Percentiles rank a stretch among this genome's conserved stretches.
Evolutionary conservation across 2,329 filamentous ascomycete genomes (phyloP).

Genomic region (Colletotrichum cordylinicola): DNA sequence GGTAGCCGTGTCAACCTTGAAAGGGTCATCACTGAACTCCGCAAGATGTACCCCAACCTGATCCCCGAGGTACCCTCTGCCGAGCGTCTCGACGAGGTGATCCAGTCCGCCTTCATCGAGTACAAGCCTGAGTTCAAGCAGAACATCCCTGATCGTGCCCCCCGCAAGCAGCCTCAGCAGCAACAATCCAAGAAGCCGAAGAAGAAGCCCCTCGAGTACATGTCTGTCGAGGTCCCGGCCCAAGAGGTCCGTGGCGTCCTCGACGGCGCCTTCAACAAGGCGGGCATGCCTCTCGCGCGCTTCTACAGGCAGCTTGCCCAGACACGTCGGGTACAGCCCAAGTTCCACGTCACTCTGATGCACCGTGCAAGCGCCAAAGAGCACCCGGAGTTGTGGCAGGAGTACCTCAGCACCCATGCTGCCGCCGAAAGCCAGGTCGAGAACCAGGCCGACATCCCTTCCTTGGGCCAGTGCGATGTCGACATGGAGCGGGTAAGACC

Average conservation of each 20-base stretch:
- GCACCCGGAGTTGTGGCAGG: conserved; percentile 76
- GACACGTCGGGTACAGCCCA: conserved; percentile 76
- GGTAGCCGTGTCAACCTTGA: conserved; percentile 89
- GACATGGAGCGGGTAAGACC: conserved; percentile 62
- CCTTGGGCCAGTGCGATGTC: conserved; percentile 69
- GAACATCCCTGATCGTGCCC: conserved; percentile 67
- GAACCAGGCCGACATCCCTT: conserved; percentile 29
- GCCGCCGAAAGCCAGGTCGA: conserved; percentile 38
- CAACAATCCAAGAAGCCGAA: conserved; percentile 40
- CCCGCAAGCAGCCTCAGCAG: conserved; percentile 43
- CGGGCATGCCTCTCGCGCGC: conserved; percentile 50
- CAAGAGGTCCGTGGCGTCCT: conserved; percentile 60
- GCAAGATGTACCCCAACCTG: conserved; percentile 79
- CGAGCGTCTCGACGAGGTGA: conserved; percentile 80
- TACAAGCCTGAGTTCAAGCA: conserved; percentile 82
- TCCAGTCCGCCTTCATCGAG: conserved; percentile 74
- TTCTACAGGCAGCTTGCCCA: conserved; percentile 81
- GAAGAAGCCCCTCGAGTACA: conserved; percentile 61
- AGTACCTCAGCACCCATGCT: conserved; percentile 67
- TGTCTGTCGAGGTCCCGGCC: conserved; percentile 54
- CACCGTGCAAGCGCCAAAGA: conserved; percentile 72
- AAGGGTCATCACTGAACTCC: conserved; percentile 73
- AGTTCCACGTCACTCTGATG: conserved; percentile 94
- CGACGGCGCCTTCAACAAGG: conserved; percentile 69
- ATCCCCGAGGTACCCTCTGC: conserved; percentile 73